phyloP scores from a whole-genome alignment of 2,329 filamentous ascomycete genomes.

The Mollisia scopiformis region DNA sequence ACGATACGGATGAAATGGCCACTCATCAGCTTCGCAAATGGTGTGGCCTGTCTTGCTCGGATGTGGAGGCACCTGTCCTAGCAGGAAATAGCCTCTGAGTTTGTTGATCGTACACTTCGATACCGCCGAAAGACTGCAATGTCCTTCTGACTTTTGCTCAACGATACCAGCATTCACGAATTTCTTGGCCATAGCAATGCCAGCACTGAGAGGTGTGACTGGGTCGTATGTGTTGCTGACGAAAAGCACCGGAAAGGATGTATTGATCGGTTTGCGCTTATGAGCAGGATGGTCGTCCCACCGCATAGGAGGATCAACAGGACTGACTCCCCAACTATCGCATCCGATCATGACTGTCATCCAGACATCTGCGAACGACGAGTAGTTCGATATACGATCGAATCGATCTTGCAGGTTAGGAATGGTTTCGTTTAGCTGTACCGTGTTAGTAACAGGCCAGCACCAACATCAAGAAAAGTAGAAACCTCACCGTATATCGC shows the following conservation, averaged over 20 bases:
- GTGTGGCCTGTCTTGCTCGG: too few relatives aligned
- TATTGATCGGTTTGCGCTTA: slow-evolving; percentile 34
- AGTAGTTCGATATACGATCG: slow-evolving; percentile 23
- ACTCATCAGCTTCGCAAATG: slow-evolving; percentile 33
- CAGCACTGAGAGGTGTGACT: slow-evolving; percentile 38
- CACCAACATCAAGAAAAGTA: neutral
- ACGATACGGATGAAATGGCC: slow-evolving; percentile 29
- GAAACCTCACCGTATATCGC: slow-evolving; percentile 28
- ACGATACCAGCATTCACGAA: slow-evolving; percentile 33
- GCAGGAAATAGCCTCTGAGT: slow-evolving; percentile 29
- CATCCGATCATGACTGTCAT: slow-evolving; percentile 32
- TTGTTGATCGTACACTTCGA: slow-evolving; percentile 31
- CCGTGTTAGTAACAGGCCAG: neutral
- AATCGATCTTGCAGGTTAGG: slow-evolving; percentile 30
- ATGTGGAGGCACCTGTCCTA: slow-evolving; percentile 29
- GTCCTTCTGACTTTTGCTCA: slow-evolving; percentile 33
- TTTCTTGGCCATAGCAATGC: slow-evolving; percentile 34
- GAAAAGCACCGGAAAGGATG: slow-evolving; percentile 43
- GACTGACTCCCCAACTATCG: slow-evolving; percentile 27
- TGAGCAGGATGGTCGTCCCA: slow-evolving; percentile 34
- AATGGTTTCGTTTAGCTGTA: slow-evolving; percentile 32
- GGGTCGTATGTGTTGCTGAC: slow-evolving; percentile 43
- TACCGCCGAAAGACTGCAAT: slow-evolving; percentile 30
- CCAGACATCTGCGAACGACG: slow-evolving; percentile 30
- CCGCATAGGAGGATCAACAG: slow-evolving; percentile 31